A percentile compares a stretch with the other conserved stretches of the same genome.
phyloP scores from a whole-genome alignment of 768 basidiomycete species.

The Neoboletus subvelutipes region DNA sequence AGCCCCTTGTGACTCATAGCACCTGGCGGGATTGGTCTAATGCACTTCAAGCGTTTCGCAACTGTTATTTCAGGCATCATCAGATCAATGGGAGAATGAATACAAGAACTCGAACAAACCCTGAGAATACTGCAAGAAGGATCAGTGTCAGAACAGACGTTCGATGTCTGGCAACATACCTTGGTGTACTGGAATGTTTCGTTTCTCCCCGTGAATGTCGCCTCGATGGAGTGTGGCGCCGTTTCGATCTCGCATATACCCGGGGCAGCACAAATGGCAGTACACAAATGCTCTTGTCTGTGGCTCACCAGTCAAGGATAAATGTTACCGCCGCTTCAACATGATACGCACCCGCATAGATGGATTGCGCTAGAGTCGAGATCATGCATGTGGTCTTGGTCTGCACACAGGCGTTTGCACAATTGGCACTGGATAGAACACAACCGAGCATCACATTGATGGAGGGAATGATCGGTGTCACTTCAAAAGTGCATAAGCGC shows the following conservation, averaged over 20 bases:
- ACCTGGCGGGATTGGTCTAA: conserved; percentile 45
- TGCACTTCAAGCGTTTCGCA: conserved; percentile 52
- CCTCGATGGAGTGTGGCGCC: conserved; percentile 57
- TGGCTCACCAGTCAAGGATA: neutral
- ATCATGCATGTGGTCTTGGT: too few relatives aligned
- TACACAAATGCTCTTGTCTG: too few relatives aligned
- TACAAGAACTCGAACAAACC: conserved; percentile 30
- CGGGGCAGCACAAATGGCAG: too few relatives aligned
- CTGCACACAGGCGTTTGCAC: too few relatives aligned
- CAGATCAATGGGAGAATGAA: neutral
- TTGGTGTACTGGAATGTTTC: conserved; percentile 67
- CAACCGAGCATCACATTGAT: too few relatives aligned
- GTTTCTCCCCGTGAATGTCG: conserved; percentile 58
- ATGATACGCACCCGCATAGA: conserved; percentile 30
- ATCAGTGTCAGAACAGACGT: neutral
- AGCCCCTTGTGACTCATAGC: conserved; percentile 42
- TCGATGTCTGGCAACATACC: conserved; percentile 32
- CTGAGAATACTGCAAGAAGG: conserved; percentile 47
- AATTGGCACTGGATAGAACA: too few relatives aligned
- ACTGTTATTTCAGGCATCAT: conserved; percentile 29
- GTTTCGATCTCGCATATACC: too few relatives aligned
- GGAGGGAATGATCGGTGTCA: too few relatives aligned
- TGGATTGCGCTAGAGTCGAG: too few relatives aligned
- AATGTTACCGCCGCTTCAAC: neutral
- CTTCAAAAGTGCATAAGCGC: too few relatives aligned